phyloP scores from a whole-genome alignment of 1,139 yeast species.

The Pichia sp. region DNA sequence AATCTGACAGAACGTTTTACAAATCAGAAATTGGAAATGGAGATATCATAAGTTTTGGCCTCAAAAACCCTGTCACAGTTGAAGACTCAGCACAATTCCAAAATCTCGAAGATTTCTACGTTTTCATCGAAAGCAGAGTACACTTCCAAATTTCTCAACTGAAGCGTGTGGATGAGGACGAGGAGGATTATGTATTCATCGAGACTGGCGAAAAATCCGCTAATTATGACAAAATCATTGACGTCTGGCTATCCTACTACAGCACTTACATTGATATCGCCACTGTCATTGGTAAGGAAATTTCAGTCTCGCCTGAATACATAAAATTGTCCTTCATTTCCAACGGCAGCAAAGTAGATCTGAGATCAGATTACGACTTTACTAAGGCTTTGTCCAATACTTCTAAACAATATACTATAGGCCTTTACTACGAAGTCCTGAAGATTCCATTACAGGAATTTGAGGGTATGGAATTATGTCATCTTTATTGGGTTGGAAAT shows the following conservation, averaged over 20 bases:
- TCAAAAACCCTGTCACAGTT: slow-evolving; percentile 38
- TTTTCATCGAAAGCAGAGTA: slow-evolving; percentile 62
- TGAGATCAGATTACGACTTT: slow-evolving; percentile 43
- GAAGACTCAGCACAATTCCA: slow-evolving; percentile 15
- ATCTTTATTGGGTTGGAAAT: slow-evolving; percentile 59
- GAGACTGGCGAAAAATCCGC: slow-evolving; percentile 12
- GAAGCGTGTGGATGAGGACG: slow-evolving; percentile 37
- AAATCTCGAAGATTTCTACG: slow-evolving; percentile 51
- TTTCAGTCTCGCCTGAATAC: slow-evolving; percentile 56
- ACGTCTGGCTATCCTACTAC: slow-evolving; percentile 66
- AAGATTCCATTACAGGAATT: slow-evolving; percentile 70
- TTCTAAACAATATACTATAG: slow-evolving; percentile 32
- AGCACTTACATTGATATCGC: slow-evolving; percentile 61
- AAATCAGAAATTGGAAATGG: slow-evolving; percentile 71
- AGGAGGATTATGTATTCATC: slow-evolving; percentile 22
- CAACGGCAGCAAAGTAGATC: slow-evolving; percentile 13
- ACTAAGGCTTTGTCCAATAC: slow-evolving; percentile 47
- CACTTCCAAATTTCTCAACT: slow-evolving; percentile 51
- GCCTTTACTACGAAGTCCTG: slow-evolving; percentile 57
- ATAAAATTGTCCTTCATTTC: slow-evolving; percentile 59
- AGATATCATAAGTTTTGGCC: slow-evolving; percentile 57
- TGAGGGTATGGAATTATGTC: slow-evolving; percentile 68
- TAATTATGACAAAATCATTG: slow-evolving; percentile 34
- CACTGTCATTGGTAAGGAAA: slow-evolving; percentile 48
- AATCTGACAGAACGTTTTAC: slow-evolving; percentile 46